Percentiles rank a stretch among this genome's conserved stretches.
Evolutionary conservation across 441 rosid genomes (phyloP).

Genomic region (Kokia cookei): DNA sequence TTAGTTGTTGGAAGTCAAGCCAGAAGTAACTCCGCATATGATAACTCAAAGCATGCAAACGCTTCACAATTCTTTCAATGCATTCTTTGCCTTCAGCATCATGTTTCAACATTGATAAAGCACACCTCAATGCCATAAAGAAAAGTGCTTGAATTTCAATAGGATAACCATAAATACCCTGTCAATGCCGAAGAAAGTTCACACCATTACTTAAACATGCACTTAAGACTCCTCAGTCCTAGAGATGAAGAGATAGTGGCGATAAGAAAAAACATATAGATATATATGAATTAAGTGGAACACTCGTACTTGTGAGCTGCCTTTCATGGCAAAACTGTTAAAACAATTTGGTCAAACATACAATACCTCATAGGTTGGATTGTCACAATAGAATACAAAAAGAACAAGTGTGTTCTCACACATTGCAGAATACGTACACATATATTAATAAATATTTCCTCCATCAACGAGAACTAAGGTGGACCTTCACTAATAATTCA

Average conservation of each 20-base stretch:
- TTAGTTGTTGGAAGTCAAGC: not conserved
- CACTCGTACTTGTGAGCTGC: not conserved
- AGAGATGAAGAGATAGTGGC: not conserved
- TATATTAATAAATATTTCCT: not conserved
- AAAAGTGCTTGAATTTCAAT: not conserved
- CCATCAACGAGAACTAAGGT: not conserved
- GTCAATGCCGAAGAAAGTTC: conserved; percentile 5
- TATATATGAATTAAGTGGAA: not conserved
- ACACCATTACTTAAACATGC: not conserved
- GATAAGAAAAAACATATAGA: not conserved
- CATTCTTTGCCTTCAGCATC: not conserved
- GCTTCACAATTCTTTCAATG: not conserved
- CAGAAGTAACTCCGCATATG: not conserved
- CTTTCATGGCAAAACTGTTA: not conserved
- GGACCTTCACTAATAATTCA: not conserved
- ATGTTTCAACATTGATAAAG: not conserved
- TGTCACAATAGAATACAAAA: not conserved
- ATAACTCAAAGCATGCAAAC: not conserved
- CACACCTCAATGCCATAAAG: not conserved
- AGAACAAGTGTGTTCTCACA: not conserved
- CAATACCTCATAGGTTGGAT: not conserved
- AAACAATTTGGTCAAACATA: not conserved
- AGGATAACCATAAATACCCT: conserved; percentile 35
- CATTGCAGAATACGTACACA: not conserved
- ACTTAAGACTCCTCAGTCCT: not conserved